Evolutionary conservation across 2,329 filamentous ascomycete genomes (phyloP).

Genomic region (Rugonectria rugulosa): DNA sequence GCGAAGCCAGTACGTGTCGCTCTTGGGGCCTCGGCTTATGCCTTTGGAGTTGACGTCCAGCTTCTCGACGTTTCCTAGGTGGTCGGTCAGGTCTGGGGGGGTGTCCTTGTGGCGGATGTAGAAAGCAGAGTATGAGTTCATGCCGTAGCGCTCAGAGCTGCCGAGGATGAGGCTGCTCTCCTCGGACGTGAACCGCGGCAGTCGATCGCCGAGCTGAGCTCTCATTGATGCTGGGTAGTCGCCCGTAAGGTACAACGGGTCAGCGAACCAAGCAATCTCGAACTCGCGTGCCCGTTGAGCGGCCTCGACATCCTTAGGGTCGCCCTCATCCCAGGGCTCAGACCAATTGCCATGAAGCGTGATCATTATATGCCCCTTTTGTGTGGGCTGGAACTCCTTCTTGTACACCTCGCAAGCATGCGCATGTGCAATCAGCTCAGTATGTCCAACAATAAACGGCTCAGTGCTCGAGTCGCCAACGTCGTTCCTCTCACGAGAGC

Average conservation of each 20-base stretch:
- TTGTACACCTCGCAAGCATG: constrained; percentile 48
- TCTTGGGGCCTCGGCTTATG: constrained; percentile 44
- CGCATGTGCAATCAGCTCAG: constrained; percentile 48
- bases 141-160: constrained; percentile 50
- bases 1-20: constrained; percentile 50
- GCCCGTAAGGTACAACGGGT: constrained; percentile 47
- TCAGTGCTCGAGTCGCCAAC: constrained; percentile 39
- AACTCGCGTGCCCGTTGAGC: constrained; percentile 51
- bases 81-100: constrained; percentile 48
- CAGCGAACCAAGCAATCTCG: constrained; percentile 52
- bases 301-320: constrained; percentile 46
- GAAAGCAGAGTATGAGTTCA: constrained; percentile 53
- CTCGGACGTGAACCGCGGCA: constrained; percentile 48
- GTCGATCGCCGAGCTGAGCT: constrained; percentile 46
- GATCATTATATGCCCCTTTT: constrained; percentile 50
- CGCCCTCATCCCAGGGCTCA: constrained; percentile 48
- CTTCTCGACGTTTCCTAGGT: constrained; percentile 49
- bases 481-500: constrained; percentile 32
- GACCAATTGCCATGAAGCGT: constrained; percentile 53
- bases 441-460: constrained; percentile 50
- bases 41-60: constrained; percentile 45
- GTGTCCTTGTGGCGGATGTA: constrained; percentile 45
- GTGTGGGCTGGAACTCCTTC: constrained; percentile 46
- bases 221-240: constrained; percentile 52
- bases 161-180: constrained; percentile 48